A percentile compares a stretch with the other conserved stretches of the same genome.
phyloP scores from a whole-genome alignment of 202 grass and related monocot species.

The Panicum hallii region DNA sequence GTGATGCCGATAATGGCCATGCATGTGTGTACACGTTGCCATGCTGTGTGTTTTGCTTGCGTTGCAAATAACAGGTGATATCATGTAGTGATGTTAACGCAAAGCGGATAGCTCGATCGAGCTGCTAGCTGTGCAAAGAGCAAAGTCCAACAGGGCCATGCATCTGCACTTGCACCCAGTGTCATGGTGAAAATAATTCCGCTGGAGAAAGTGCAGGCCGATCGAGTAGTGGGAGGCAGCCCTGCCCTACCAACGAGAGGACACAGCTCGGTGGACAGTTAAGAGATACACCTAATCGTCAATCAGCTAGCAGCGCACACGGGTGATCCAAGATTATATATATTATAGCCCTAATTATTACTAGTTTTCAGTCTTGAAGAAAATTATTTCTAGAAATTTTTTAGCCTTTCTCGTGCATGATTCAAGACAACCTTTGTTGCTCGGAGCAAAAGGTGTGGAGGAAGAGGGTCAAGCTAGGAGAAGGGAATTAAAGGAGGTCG shows the following conservation, averaged over 20 bases:
- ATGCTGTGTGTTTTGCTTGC: conserved; percentile 22
- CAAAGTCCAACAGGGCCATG: conserved; percentile 45
- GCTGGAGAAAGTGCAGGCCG: conserved; percentile 26
- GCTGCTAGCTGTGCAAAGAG: conserved; percentile 12
- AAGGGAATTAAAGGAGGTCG: background rate
- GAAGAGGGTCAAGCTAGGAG: background rate
- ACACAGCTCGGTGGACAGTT: conserved; percentile 39
- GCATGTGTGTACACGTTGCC: background rate
- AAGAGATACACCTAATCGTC: conserved; percentile 18
- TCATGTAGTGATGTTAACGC: conserved; percentile 57
- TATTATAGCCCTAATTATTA: background rate
- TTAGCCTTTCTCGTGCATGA: conserved; percentile 26
- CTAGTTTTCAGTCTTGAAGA: background rate
- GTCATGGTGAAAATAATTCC: conserved; percentile 45
- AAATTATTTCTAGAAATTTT: background rate
- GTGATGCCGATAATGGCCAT: conserved; percentile 13
- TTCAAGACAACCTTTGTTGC: conserved; percentile 23
- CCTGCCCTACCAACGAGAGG: conserved; percentile 37
- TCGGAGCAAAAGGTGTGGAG: too few species aligned
- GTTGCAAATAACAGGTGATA: conserved; percentile 46
- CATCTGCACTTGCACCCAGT: conserved; percentile 32
- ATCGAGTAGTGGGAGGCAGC: conserved; percentile 32
- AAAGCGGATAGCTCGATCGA: conserved; percentile 26
- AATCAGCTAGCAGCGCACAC: conserved; percentile 1
- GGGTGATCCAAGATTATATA: background rate